phyloP scores from a whole-genome alignment of 2,329 filamentous ascomycete genomes.

The Atkinsonella texensis region DNA sequence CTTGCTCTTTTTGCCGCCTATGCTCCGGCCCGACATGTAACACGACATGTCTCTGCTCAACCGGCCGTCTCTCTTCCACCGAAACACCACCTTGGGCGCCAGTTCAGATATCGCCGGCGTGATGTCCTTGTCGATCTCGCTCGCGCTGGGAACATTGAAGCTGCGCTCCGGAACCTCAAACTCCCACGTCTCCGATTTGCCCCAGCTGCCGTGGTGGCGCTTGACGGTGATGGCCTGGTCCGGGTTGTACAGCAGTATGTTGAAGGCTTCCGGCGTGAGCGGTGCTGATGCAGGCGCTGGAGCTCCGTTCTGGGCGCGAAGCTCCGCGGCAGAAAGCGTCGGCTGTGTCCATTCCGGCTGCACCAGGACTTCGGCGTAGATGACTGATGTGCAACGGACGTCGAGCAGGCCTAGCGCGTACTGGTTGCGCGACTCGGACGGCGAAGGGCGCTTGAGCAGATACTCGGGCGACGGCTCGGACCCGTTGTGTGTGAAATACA shows the following conservation, averaged over 20 bases:
- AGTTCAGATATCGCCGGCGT: conserved; percentile 27
- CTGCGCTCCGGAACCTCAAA: conserved; percentile 83
- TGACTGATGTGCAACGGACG: conserved; percentile 63
- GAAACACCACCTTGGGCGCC: conserved; percentile 69
- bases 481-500: conserved; percentile 58
- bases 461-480: conserved; percentile 72
- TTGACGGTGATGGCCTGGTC: conserved; percentile 69
- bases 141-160: conserved; percentile 70
- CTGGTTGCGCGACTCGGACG: conserved; percentile 60
- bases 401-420: conserved; percentile 84
- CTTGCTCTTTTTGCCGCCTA: conserved; percentile 66
- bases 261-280: conserved; percentile 64
- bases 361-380: conserved; percentile 79
- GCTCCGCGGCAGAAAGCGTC: conserved; percentile 67
- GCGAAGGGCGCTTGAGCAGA: conserved; percentile 61
- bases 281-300: conserved; percentile 55
- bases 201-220: conserved; percentile 66
- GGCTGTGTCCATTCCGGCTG: conserved; percentile 79
- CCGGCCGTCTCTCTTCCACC: conserved; percentile 81
- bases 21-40: conserved; percentile 68
- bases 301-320: conserved; percentile 53
- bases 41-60: conserved; percentile 82
- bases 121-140: conserved; percentile 63
- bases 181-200: conserved; percentile 69
- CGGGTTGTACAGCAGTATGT: conserved; percentile 86